A percentile compares a stretch with the other conserved stretches of the same genome.
Conservation (phyloP, 139 green algal genomes). For the Chlorella sp. region DNA sequence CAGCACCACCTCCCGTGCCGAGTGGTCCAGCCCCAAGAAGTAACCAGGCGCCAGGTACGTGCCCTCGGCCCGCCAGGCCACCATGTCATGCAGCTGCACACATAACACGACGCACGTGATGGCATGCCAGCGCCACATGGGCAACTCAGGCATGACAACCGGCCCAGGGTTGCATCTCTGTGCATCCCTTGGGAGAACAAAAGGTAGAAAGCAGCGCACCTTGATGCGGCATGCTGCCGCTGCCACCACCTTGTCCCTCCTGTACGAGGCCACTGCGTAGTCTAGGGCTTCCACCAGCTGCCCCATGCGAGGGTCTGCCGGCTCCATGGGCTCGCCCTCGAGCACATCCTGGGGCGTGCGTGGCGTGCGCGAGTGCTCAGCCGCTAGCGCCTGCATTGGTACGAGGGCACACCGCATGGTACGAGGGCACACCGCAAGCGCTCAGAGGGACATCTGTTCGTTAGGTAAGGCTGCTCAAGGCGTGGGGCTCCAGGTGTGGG, state of each 20-base stretch:
- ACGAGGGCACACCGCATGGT: no score
- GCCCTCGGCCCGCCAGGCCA: background rate
- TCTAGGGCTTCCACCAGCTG: slow-evolving; percentile 6
- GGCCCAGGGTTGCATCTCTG: background rate
- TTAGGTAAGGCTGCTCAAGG: no score
- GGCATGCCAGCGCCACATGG: background rate
- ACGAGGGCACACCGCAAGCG: no score
- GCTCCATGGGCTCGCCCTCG: no score
- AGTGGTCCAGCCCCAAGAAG: slow-evolving; percentile 4
- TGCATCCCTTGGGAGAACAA: background rate
- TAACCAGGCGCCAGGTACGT: slow-evolving; percentile 7
- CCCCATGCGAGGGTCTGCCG: no score
- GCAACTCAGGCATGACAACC: background rate
- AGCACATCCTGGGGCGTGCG: no score
- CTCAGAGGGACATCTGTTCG: background rate
- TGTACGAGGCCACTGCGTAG: slow-evolving; percentile 3
- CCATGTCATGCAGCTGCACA: slow-evolving; percentile 9
- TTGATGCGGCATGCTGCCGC: background rate
- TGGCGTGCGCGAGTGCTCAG: no score
- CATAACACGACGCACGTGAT: background rate
- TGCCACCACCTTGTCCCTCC: background rate
- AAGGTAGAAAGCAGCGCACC: background rate
- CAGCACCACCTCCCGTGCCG: background rate
- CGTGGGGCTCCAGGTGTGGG: no score
- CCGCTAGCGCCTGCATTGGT: no score